These are phyloP conservation scores for Yamadazyma kanchanaburiensis DNA, from an alignment of 1,139 yeast species.

Conservation along the genomic window DNA sequence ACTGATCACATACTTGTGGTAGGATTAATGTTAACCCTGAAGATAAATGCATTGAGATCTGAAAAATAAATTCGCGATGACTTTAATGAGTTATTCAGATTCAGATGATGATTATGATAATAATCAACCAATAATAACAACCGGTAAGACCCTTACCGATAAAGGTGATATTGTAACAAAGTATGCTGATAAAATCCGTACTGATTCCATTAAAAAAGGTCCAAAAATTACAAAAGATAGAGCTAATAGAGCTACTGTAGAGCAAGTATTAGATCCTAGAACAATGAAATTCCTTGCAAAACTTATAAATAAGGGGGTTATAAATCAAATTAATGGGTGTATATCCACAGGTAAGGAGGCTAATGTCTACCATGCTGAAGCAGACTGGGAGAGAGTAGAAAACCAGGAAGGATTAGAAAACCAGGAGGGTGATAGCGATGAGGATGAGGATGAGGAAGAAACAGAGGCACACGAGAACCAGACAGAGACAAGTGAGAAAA, in stretches of 20 bases:
- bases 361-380: slow-evolving; percentile 87
- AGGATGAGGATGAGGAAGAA: slow-evolving; percentile 23
- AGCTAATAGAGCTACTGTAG: slow-evolving; percentile 93
- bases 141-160: slow-evolving; percentile 29
- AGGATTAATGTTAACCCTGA: slow-evolving; percentile 5
- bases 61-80: neutral
- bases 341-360: slow-evolving; percentile 98
- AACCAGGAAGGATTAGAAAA: neutral
- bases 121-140: neutral
- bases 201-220: slow-evolving; percentile 57
- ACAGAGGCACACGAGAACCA: slow-evolving; percentile 14
- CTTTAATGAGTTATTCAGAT: neutral
- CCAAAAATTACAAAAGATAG: slow-evolving; percentile 68
- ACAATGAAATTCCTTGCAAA: slow-evolving; percentile 81
- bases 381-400: too few species aligned
- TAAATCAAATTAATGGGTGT: slow-evolving; percentile 89
- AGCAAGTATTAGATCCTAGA: slow-evolving; percentile 93
- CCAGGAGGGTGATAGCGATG: slow-evolving; percentile 46
- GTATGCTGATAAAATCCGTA: slow-evolving; percentile 61
- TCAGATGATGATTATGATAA: neutral
- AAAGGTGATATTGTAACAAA: slow-evolving; percentile 60
- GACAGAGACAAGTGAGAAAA: slow-evolving; percentile 13
- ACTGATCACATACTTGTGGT: slow-evolving; percentile 13
- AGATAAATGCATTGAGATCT: slow-evolving; percentile 1
- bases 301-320: slow-evolving; percentile 76